These are phyloP conservation scores for Clarireedia hainanense DNA, from an alignment of 2,329 filamentous ascomycete genomes.

Conservation along the genomic window DNA sequence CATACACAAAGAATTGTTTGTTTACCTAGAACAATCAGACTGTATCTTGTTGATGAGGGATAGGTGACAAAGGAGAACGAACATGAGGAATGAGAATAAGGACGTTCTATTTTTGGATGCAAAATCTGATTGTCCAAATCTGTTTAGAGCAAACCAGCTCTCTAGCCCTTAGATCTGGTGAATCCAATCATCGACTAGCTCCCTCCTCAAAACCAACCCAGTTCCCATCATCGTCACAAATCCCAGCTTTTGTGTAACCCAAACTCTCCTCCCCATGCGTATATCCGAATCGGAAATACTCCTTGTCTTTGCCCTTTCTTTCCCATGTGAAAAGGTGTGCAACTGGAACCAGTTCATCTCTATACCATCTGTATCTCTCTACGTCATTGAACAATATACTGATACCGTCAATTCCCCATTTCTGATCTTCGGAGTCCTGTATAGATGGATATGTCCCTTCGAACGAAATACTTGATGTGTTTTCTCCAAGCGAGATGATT, in stretches of 20 bases:
- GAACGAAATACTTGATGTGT: slow-evolving; percentile 31
- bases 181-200: slow-evolving; percentile 23
- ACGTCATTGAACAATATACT: slow-evolving; percentile 81
- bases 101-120: too few relatives aligned
- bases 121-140: too few relatives aligned
- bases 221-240: slow-evolving; percentile 54
- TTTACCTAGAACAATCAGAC: too few relatives aligned
- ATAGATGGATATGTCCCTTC: slow-evolving; percentile 34
- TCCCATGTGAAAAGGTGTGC: slow-evolving; percentile 50
- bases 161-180: not conserved
- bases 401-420: slow-evolving; percentile 56
- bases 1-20: too few relatives aligned
- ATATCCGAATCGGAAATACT: slow-evolving; percentile 74
- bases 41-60: too few relatives aligned
- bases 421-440: slow-evolving; percentile 19
- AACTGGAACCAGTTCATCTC: slow-evolving; percentile 41
- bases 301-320: slow-evolving; percentile 44
- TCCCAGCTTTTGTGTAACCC: slow-evolving; percentile 71
- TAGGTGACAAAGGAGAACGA: too few relatives aligned
- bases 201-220: slow-evolving; percentile 54
- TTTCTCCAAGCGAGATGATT: slow-evolving; percentile 42
- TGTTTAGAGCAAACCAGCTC: too few relatives aligned
- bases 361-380: slow-evolving; percentile 68
- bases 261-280: slow-evolving; percentile 56
- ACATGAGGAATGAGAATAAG: too few relatives aligned